A percentile compares a stretch with the other conserved stretches of the same genome.
Evolutionary conservation across 2,329 filamentous ascomycete species (phyloP).

Genomic region (Epichloe baconii): DNA sequence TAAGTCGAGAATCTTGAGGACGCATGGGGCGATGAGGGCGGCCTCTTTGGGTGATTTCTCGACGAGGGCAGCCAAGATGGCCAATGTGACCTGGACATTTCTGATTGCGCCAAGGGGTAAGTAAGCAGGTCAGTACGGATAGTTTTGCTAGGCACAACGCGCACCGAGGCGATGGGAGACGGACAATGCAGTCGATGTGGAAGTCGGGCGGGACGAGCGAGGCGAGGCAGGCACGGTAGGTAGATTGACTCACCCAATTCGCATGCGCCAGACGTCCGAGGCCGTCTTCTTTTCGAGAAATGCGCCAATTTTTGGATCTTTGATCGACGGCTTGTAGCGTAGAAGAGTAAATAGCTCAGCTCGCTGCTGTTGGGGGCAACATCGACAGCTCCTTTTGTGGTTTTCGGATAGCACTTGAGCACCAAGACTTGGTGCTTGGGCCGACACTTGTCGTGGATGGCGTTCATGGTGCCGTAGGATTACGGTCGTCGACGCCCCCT

Average conservation of each 20-base stretch:
- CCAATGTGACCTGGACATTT: conserved; percentile 87
- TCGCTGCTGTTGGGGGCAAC: conserved; percentile 95
- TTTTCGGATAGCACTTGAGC: conserved; percentile 90
- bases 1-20: conserved; percentile 72
- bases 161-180: not conserved
- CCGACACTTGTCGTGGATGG: conserved; percentile 56
- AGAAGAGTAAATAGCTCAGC: conserved; percentile 92
- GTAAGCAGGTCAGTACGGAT: not conserved
- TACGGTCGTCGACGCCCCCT: not conserved
- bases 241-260: conserved; percentile 55
- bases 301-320: conserved; percentile 87
- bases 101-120: conserved; percentile 28
- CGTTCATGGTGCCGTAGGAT: conserved; percentile 36
- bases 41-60: conserved; percentile 87
- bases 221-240: not conserved
- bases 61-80: conserved; percentile 82
- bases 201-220: not conserved
- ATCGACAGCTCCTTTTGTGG: conserved; percentile 80
- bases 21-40: conserved; percentile 71
- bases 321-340: conserved; percentile 83
- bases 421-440: conserved; percentile 96
- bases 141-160: not conserved
- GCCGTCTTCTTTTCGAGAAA: conserved; percentile 93
- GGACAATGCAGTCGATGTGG: not conserved
- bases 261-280: conserved; percentile 77